Conservation (phyloP, 176 grass and related monocot species). For the Bolboschoenus planiculmis region DNA sequence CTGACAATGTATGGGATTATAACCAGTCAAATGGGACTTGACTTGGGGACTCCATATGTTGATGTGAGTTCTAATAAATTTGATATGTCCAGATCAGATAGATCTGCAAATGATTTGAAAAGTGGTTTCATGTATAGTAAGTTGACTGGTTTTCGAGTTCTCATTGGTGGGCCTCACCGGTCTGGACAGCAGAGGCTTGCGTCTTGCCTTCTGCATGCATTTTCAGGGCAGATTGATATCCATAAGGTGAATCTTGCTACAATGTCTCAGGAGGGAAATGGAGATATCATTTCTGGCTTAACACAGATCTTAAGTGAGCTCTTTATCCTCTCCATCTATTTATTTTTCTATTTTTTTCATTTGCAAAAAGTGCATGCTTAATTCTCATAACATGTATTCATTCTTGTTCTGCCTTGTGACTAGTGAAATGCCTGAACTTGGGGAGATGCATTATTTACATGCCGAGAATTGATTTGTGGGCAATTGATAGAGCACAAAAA, state of each 20-base stretch:
- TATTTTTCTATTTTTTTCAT: constrained; percentile 17
- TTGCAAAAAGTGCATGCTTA: background rate
- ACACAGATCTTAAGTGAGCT: constrained; percentile 90
- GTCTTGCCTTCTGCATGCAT: constrained; percentile 79
- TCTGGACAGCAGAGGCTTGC: constrained; percentile 78
- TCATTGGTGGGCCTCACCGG: constrained; percentile 67
- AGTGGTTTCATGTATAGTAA: constrained; percentile 38
- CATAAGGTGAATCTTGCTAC: constrained; percentile 90
- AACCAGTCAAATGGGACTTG: constrained; percentile 35
- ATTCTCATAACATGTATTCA: background rate
- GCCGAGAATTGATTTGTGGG: constrained; percentile 96
- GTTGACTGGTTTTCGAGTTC: constrained; percentile 62
- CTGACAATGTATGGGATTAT: constrained; percentile 62
- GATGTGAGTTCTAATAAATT: constrained; percentile 33
- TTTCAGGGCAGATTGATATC: constrained; percentile 69
- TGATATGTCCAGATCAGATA: constrained; percentile 33
- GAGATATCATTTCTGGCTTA: constrained; percentile 81
- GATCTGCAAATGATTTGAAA: constrained; percentile 33
- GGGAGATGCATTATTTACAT: constrained; percentile 92
- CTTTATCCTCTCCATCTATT: constrained; percentile 11
- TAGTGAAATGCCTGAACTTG: constrained; percentile 69
- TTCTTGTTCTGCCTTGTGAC: constrained; percentile 9
- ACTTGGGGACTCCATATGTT: constrained; percentile 24
- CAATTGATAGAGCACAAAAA: constrained; percentile 45
- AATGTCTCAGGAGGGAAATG: constrained; percentile 84